Conservation (phyloP, 2,329 filamentous ascomycete genomes). For the Epichloe elymi region DNA sequence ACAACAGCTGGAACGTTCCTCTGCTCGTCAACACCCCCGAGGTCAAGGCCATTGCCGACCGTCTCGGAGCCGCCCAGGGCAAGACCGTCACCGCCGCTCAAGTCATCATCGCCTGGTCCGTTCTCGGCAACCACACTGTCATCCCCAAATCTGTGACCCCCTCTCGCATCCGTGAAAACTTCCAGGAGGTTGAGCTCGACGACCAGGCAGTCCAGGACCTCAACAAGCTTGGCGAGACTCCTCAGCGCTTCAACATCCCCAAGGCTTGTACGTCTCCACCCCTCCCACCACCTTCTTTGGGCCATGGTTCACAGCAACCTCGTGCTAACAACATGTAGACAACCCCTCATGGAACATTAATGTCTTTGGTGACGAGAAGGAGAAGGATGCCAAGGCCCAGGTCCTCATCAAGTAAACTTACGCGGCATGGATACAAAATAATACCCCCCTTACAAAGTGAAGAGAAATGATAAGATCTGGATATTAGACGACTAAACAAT, state of each 20-base stretch:
- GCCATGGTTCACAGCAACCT: slow-evolving; percentile 4
- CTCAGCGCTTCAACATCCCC: slow-evolving; percentile 32
- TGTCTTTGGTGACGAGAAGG: slow-evolving; percentile 40
- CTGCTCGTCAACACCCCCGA: slow-evolving; percentile 45
- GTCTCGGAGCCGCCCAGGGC: slow-evolving; percentile 20
- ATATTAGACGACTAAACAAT: not conserved
- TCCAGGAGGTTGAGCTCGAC: slow-evolving; percentile 49
- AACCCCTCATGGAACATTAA: slow-evolving; percentile 42
- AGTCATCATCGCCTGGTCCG: slow-evolving; percentile 44
- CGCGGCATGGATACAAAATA: not conserved
- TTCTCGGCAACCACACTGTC: slow-evolving; percentile 50
- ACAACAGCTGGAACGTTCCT: slow-evolving; percentile 29
- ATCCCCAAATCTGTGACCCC: slow-evolving; percentile 65
- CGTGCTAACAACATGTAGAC: slow-evolving; percentile 18
- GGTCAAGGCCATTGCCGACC: slow-evolving; percentile 42
- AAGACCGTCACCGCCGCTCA: slow-evolving; percentile 29
- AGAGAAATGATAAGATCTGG: not conserved
- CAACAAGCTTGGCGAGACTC: slow-evolving; percentile 44
- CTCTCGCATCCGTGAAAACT: slow-evolving; percentile 56
- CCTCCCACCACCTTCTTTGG: not conserved
- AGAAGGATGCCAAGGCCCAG: slow-evolving; percentile 35
- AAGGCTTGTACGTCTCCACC: slow-evolving; percentile 22
- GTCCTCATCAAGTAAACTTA: slow-evolving; percentile 23
- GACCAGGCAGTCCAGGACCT: slow-evolving; percentile 46
- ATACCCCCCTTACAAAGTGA: not conserved